A percentile compares a stretch with the other conserved stretches of the same genome.
Evolutionary conservation across 306 rosid species (phyloP).

Genomic region (Pterocarpus macrocarpus): DNA sequence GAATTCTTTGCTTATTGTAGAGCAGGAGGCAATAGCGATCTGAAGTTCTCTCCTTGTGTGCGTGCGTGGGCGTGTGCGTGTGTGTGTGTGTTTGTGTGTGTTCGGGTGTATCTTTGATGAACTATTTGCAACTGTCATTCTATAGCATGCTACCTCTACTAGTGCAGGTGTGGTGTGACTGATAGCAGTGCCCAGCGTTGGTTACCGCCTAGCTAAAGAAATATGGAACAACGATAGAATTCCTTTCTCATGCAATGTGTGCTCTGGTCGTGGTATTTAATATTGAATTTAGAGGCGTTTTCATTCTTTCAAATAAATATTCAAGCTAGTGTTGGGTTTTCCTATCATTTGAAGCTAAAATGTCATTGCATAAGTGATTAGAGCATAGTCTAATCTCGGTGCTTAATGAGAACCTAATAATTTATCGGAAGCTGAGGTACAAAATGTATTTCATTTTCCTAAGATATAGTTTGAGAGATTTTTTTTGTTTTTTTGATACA

Average conservation of each 20-base stretch:
- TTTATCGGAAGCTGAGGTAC: neutral
- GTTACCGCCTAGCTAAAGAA: neutral
- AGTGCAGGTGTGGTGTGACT: conserved; percentile 23
- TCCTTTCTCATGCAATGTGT: neutral
- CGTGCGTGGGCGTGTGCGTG: neutral
- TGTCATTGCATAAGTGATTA: no score
- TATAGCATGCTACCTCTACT: conserved; percentile 26
- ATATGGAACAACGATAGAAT: conserved; percentile 7
- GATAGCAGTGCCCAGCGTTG: neutral
- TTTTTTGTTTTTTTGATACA: no score
- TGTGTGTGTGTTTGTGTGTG: neutral
- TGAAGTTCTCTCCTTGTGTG: conserved; percentile 34
- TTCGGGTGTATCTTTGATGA: neutral
- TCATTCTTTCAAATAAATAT: conserved; percentile 5
- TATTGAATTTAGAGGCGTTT: conserved; percentile 6
- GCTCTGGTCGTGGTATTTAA: neutral
- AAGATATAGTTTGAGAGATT: neutral
- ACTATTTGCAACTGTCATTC: neutral
- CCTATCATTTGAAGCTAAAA: neutral
- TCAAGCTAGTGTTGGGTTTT: neutral
- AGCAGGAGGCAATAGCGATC: conserved; percentile 57
- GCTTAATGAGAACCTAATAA: no score
- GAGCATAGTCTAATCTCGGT: no score
- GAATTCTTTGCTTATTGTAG: conserved; percentile 64
- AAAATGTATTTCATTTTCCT: neutral